Conservation (phyloP, 108 stramenopile species). For the Asterionellopsis glacialis region DNA sequence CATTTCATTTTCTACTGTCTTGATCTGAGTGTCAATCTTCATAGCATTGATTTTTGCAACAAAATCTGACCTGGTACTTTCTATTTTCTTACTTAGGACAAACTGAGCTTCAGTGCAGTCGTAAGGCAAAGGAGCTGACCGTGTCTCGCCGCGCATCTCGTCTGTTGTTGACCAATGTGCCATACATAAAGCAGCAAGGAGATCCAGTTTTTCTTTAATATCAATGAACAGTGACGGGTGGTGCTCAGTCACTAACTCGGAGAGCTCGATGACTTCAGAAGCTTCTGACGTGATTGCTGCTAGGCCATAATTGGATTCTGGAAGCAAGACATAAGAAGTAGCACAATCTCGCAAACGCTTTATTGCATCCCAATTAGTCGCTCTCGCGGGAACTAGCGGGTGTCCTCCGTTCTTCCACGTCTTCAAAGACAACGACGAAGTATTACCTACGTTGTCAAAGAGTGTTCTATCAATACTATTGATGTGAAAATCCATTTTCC, state of each 20-base stretch:
- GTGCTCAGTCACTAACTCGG: constrained; percentile 16
- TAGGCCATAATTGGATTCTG: no score
- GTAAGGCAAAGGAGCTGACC: not conserved
- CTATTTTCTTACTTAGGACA: constrained; percentile 18
- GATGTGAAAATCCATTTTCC: constrained; percentile 29
- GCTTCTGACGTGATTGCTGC: no score
- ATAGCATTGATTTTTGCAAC: constrained; percentile 17
- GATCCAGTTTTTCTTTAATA: constrained; percentile 32
- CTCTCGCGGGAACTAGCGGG: constrained; percentile 50
- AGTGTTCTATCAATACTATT: constrained; percentile 43
- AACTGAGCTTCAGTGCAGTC: constrained; percentile 2
- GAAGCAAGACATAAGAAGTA: no score
- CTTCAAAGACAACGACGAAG: constrained; percentile 28
- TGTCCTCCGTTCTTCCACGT: constrained; percentile 75
- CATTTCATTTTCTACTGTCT: constrained; percentile 58
- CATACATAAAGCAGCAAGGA: constrained; percentile 73
- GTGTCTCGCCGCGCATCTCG: constrained; percentile 32
- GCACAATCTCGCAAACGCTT: constrained; percentile 25
- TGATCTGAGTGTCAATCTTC: constrained; percentile 52
- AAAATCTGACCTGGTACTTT: constrained; percentile 18
- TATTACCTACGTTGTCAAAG: constrained; percentile 35
- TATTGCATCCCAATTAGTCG: constrained; percentile 43
- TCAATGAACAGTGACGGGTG: constrained; percentile 65
- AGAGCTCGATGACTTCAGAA: constrained; percentile 25
- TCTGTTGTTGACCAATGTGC: constrained; percentile 74